phyloP scores from a whole-genome alignment of 352 stramenopile genomes.

The Pythium folliculosum region DNA sequence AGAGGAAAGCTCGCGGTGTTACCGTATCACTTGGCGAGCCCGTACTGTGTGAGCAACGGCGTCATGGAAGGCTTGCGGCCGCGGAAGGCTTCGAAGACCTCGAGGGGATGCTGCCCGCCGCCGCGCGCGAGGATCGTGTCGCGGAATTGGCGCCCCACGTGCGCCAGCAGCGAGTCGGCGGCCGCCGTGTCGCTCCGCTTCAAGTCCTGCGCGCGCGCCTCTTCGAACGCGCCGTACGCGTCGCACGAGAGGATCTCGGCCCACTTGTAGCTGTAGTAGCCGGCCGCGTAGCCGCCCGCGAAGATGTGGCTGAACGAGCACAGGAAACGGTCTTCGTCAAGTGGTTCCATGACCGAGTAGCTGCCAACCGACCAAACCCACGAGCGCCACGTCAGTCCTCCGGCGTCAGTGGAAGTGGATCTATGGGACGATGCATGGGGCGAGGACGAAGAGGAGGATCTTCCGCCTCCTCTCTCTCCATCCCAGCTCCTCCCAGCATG shows the following conservation, averaged over 20 bases:
- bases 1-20: neutral
- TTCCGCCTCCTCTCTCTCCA: neutral
- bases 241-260: constrained; percentile 97
- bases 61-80: constrained; percentile 93
- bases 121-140: constrained; percentile 92
- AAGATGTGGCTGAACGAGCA: constrained; percentile 99
- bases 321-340: constrained; percentile 97
- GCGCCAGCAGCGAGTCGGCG: constrained; percentile 54
- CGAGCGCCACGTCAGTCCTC: constrained; percentile 5
- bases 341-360: constrained; percentile 86
- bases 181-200: constrained; percentile 46
- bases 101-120: constrained; percentile 83
- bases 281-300: constrained; percentile 95
- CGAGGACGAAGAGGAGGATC: neutral
- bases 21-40: constrained; percentile 38
- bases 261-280: constrained; percentile 98
- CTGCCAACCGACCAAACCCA: constrained; percentile 22
- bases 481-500: neutral
- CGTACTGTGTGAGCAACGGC: constrained; percentile 95
- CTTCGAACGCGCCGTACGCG: constrained; percentile 97
- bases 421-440: neutral
- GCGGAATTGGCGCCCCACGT: constrained; percentile 91
- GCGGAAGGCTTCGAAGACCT: constrained; percentile 96
- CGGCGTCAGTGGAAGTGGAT: neutral
- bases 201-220: constrained; percentile 75